Percentiles rank a stretch among this genome's conserved stretches.
These are phyloP conservation scores for Nicotiana tabacum DNA, from an alignment of 257 asterid species.

Conservation along the genomic window DNA sequence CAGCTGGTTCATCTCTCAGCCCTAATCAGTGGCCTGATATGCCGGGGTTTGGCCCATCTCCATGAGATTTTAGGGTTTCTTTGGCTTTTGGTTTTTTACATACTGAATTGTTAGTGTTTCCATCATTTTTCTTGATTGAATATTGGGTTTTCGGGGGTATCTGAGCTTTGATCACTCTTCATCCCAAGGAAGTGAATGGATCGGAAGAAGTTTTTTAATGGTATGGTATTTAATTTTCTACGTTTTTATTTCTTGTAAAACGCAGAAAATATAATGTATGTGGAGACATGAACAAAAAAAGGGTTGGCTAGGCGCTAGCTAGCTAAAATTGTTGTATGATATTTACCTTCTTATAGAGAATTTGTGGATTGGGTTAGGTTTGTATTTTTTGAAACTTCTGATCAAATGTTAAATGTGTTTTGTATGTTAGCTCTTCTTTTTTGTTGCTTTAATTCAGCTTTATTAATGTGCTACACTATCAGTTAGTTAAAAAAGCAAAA, in stretches of 20 bases:
- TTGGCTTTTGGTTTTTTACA: background rate
- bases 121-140: background rate
- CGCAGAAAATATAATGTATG: background rate
- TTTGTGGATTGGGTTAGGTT: slow-evolving; percentile 30
- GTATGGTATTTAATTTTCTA: background rate
- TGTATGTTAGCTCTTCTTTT: slow-evolving; percentile 17
- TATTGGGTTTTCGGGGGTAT: background rate
- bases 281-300: slow-evolving; percentile 7
- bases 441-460: slow-evolving; percentile 8
- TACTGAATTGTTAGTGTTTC: background rate
- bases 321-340: slow-evolving; percentile 13
- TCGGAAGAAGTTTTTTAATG: background rate
- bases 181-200: background rate
- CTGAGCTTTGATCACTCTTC: background rate
- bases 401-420: slow-evolving; percentile 27
- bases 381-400: slow-evolving; percentile 26
- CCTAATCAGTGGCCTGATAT: slow-evolving; percentile 36
- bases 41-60: slow-evolving; percentile 33
- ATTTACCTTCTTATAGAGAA: slow-evolving; percentile 33
- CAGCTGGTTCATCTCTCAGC: slow-evolving; percentile 30
- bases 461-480: slow-evolving; percentile 11
- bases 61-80: slow-evolving; percentile 5
- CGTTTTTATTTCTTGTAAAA: background rate
- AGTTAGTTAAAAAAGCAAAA: background rate
- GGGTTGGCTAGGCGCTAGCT: background rate